These are phyloP conservation scores for Arthrinium phaeospermum DNA, from an alignment of 2,329 filamentous ascomycete genomes.

Conservation along the genomic window DNA sequence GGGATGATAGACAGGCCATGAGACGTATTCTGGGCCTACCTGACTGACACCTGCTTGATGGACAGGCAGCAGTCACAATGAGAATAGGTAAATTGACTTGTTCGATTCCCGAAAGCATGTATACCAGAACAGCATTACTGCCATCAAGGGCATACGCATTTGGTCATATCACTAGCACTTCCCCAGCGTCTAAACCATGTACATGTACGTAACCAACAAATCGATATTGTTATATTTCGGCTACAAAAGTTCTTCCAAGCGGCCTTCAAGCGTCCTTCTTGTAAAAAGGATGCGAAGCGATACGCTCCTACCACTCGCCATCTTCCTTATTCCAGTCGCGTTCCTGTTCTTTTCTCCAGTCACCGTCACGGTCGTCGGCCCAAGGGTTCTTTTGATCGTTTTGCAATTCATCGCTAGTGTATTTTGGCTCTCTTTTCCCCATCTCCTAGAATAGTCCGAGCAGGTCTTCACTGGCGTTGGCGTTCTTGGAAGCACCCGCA, in stretches of 20 bases:
- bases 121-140: neutral
- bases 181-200: neutral
- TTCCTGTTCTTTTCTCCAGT: neutral
- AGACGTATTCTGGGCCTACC: neutral
- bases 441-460: slow-evolving; percentile 57
- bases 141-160: neutral
- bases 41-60: too few species aligned
- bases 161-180: neutral
- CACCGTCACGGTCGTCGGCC: neutral
- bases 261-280: neutral
- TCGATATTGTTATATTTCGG: neutral
- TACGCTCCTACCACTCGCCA: neutral
- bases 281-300: neutral
- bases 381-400: neutral
- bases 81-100: too few species aligned
- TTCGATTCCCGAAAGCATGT: neutral
- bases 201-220: neutral
- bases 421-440: neutral
- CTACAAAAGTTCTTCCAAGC: neutral
- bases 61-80: too few species aligned
- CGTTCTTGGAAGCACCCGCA: slow-evolving; percentile 53
- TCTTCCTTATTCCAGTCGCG: neutral
- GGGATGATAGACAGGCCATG: neutral
- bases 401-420: slow-evolving; percentile 5
- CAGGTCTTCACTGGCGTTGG: slow-evolving; percentile 64